Base-by-base conservation (phyloP, 2,329 filamentous ascomycete genomes). In the Fusarium metavorans region DNA sequence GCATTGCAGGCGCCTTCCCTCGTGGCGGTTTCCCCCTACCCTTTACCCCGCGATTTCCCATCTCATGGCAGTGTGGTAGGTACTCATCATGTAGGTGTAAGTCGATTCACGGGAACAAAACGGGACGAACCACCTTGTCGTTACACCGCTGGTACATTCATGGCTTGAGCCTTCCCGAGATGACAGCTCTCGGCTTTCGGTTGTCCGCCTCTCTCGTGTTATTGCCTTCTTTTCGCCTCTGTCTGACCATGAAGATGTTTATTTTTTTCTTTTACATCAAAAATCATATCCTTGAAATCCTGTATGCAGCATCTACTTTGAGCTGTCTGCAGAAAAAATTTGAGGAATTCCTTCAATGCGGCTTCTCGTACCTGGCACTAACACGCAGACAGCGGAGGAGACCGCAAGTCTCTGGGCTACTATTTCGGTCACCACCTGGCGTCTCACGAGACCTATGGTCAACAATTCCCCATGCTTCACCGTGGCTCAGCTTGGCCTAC, bases 391-490 rank as follows among this genome's bases (percentile, higher is more conserved):
- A 27, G 16, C 43, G 48, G 54, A 34, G 41, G 60, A 45, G 56
- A 70, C 67, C 64, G 37, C 37, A 43, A 35, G 45, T 59, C 43
- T 34, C 41, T 43, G 25, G 25, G 63, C 62, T 64, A 68, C 74
- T 75, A 77, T 77, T 77, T 78, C 74, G 70, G 72, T 72, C 68
- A 76, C 72, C 74, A 74, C 70, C 75, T 77, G 70, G 75, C 63
- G 62, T 62, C 73, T 69, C 66, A 70, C 70, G 67, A 66, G 71
- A 74, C 69, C 66, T 66, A 27, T 48, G 60, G 43, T 67, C 64
- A 66, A 66, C 48, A 71, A 56, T 65, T 63, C 63, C 63, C 63
- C 37, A 65, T 59, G 41, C 54, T 30, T 66, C 41, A 59, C 52
- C 63, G 32, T 50, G 30, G 63, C 63, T 54, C 68, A 35, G 39